Base-by-base conservation (phyloP, 345 rosid genomes). In the Syzygium grande region DNA sequence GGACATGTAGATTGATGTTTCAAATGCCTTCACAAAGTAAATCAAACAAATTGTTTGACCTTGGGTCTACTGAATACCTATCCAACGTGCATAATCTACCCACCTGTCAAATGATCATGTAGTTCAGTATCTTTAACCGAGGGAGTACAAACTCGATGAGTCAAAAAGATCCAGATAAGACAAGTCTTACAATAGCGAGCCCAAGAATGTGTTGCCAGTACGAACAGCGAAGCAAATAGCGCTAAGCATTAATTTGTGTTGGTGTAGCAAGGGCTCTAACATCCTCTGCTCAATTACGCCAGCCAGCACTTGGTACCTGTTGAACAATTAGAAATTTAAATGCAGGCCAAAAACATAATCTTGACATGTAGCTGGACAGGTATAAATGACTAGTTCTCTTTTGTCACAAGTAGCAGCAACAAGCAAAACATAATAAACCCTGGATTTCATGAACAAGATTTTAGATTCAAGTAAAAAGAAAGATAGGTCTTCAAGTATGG, bases 141-240 rank as follows among this genome's bases (percentile, higher is more conserved):
- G 11, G 87, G 17, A 77, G 53, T 10, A 54, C 16, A 56, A 73
- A 87, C 38, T 53, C 5, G 34, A 19, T 65, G 25, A 89, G 13
- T 56, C 14, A 52, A 86, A 73, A 73, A 21, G 41, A 79, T 58
- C 51, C n/a, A 51, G 51, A 22, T 73, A 16, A n/a, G 55, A 46
- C 54, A 34, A 77, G 83, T 68, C 96, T 91, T 92, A 95, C 98
- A 95, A 86, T 73, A 94, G 87, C 46, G 96, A 95, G 51, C 98
- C 98, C 94, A 94, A 89, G 94, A 89, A 95, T 12, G 98, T 95
- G 92, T 95, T 95, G 91, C 97, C 97, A 6, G 98, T 95, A 88
- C 98, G 93, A 73, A 95, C 91, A 22, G 92, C 96, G 29, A 95
- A 95, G 90, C 97, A 93, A 59, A 93, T 52, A 86, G 95, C 95